Percentiles rank a stretch among this genome's conserved stretches.
Evolutionary conservation across 768 basidiomycete genomes (phyloP).

Genomic region (Omphalotus guepiniiformis): DNA sequence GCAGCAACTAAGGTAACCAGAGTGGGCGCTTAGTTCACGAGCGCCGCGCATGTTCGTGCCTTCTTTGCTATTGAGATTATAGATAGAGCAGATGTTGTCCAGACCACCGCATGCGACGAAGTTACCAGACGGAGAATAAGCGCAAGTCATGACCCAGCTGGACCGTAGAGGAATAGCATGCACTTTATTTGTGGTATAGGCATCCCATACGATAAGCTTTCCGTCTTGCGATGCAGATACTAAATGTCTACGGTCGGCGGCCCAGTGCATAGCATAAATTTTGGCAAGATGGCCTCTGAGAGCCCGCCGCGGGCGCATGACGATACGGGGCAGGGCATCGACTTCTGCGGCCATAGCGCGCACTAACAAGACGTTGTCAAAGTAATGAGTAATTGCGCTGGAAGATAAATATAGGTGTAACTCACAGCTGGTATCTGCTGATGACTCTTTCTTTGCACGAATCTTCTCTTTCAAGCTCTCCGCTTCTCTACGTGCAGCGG

Average conservation of each 20-base stretch:
- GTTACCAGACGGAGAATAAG: conserved; percentile 94
- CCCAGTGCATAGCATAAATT: conserved; percentile 99
- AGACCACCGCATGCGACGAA: conserved; percentile 98
- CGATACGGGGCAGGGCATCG: conserved; percentile 91
- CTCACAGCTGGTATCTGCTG: conserved; percentile 96
- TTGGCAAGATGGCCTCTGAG: conserved; percentile 98
- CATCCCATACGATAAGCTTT: conserved; percentile 99
- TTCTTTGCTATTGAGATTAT: conserved; percentile 83
- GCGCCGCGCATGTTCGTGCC: conserved; percentile 82
- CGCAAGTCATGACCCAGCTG: conserved; percentile 99
- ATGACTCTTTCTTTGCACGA: conserved; percentile 90
- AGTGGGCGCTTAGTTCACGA: conserved; percentile 94
- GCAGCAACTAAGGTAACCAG: conserved; percentile 97
- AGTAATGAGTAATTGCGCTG: conserved; percentile 4
- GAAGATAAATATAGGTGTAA: conserved; percentile 18
- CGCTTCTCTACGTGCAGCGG: conserved; percentile 93
- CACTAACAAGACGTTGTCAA: conserved; percentile 63
- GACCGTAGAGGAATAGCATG: conserved; percentile 97
- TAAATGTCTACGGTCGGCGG: conserved; percentile 92
- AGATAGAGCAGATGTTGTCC: conserved; percentile 99
- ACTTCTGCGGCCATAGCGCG: conserved; percentile 98
- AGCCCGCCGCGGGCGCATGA: conserved; percentile 93
- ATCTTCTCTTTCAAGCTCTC: conserved; percentile 99
- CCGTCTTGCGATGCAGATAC: conserved; percentile 99
- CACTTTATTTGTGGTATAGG: conserved; percentile 99